Conservation (phyloP, 805 yeast genomes). For the Zygosaccharomyces bisporus region DNA sequence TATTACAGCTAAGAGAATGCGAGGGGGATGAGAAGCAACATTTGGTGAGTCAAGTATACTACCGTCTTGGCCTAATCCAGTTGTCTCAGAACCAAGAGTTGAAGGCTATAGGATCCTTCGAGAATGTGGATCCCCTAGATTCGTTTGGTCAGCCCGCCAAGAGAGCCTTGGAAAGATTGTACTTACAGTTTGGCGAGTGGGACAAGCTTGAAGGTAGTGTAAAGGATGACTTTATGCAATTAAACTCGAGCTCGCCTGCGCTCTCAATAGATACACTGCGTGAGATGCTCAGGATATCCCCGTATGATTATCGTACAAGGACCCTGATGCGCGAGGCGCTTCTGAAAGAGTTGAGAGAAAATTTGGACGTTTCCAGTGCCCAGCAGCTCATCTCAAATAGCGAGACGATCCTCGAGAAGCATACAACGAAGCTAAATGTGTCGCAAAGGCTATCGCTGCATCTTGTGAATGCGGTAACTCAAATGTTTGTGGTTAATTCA, state of each 20-base stretch:
- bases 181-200: slow-evolving; percentile 51
- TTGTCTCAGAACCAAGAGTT: slow-evolving; percentile 51
- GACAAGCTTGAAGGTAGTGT: slow-evolving; percentile 33
- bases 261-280: slow-evolving; percentile 31
- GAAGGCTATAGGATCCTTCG: slow-evolving; percentile 52
- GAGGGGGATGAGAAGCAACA: slow-evolving; percentile 4
- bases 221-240: slow-evolving; percentile 14
- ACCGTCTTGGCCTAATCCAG: slow-evolving; percentile 60
- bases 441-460: slow-evolving; percentile 30
- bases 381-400: slow-evolving; percentile 22
- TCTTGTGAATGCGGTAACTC: slow-evolving; percentile 37
- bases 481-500: slow-evolving; percentile 50
- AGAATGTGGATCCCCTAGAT: slow-evolving; percentile 42
- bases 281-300: slow-evolving; percentile 41
- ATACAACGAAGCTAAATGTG: slow-evolving; percentile 25
- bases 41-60: slow-evolving; percentile 40
- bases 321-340: slow-evolving; percentile 20
- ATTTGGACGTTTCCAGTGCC: slow-evolving; percentile 27
- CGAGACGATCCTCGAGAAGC: slow-evolving; percentile 30
- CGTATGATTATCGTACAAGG: slow-evolving; percentile 40
- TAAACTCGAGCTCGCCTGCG: slow-evolving; percentile 17
- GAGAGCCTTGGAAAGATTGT: slow-evolving; percentile 45
- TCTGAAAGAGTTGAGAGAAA: slow-evolving; percentile 23
- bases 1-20: slow-evolving; percentile 13
- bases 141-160: slow-evolving; percentile 45